These are phyloP conservation scores for Moniliophthora roreri DNA, from an alignment of 1,284 basidiomycete species.

Conservation along the genomic window DNA sequence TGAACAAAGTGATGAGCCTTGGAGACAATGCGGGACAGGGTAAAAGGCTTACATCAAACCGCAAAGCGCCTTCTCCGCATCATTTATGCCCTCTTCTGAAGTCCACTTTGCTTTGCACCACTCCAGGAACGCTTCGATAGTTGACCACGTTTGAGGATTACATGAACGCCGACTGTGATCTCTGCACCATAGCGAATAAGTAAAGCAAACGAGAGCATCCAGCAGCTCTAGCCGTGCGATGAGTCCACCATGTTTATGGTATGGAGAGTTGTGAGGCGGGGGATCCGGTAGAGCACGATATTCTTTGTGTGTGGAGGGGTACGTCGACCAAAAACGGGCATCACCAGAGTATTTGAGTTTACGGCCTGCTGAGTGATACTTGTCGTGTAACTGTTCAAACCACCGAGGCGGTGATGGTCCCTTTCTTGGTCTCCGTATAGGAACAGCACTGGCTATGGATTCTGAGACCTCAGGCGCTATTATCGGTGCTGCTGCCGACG, in stretches of 20 bases:
- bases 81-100: conserved; percentile 56
- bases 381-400: conserved; percentile 58
- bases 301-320: conserved; percentile 59
- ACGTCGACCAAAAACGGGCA: conserved; percentile 71
- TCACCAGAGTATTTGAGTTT: conserved; percentile 76
- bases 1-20: conserved; percentile 33
- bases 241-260: conserved; percentile 68
- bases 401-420: conserved; percentile 44
- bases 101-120: conserved; percentile 71
- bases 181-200: conserved; percentile 70
- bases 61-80: conserved; percentile 70
- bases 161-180: conserved; percentile 55
- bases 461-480: conserved; percentile 29
- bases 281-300: conserved; percentile 62
- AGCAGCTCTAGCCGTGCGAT: conserved; percentile 74
- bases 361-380: conserved; percentile 61
- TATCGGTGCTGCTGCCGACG: conserved; percentile 25
- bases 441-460: conserved; percentile 46
- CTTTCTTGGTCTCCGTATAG: conserved; percentile 63
- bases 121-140: conserved; percentile 59
- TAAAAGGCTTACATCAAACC: conserved; percentile 67
- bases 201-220: conserved; percentile 72
- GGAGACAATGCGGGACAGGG: conserved; percentile 22
- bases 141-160: conserved; percentile 58
- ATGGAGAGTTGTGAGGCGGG: conserved; percentile 59